Base-by-base conservation (phyloP, 1,139 yeast genomes). In the Debaryomycetaceae sp. region DNA sequence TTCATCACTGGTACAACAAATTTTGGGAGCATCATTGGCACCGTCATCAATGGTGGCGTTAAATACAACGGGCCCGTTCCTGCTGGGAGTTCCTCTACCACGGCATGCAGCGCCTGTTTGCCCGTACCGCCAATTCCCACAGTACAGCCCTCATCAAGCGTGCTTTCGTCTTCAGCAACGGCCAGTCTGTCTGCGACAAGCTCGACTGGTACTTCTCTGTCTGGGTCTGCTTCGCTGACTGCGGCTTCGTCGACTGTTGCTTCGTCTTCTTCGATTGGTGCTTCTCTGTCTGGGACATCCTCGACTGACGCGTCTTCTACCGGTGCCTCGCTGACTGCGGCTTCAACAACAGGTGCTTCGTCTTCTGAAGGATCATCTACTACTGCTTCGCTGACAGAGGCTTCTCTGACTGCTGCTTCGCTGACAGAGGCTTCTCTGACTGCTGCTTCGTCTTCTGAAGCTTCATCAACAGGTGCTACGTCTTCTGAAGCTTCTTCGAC, bases 21-120 rank as follows among this genome's bases (percentile, higher is more conserved):
- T 32, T 41, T 31, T 25, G 36, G 38, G 12, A 28, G 34, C 10
- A 23, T 28, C 10, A 42, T 52, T 23, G 18, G 28, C 9, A 32
- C 38, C n/a, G 44, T 43, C 5, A 32, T 43, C 6, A 43, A 41
- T 31, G 45, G 50, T 21, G 50, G 43, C 18, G 39, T 51, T 11
- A 22, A n/a, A 11, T 52, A 52, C 34, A 34, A 27, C 24, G 51
- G 48, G n/a, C 42, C 50, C 6, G 28, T 30, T 17, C 51, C 53
- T 18, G 26, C 44, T 16, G 40, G 43, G 22, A 34, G 36, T 23
- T 28, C 37, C 17, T 23, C 32, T 12, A 50, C 56, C 17, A 29
- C 45, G n/a, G 35, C 31, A 14, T 46, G 49, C 35, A 12, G 10
- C 4, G 21, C 35, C 4, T 41, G 44, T 27, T 23, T 22, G 13